Base-by-base conservation (phyloP, 768 basidiomycete genomes). In the Lentinus tigrinus region DNA sequence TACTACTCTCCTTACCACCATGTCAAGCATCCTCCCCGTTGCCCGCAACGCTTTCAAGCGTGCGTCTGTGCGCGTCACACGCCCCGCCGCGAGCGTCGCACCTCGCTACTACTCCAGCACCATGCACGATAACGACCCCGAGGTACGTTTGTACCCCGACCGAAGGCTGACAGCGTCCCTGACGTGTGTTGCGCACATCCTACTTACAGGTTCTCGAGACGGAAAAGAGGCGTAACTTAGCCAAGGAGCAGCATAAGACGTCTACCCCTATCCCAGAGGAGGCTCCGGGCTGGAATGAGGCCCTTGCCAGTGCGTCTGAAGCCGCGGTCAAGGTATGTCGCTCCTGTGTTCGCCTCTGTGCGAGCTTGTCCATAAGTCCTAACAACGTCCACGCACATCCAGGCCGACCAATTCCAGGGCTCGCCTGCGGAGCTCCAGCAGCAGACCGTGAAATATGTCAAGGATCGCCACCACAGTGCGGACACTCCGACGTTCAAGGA, bases 211-310 rank as follows among this genome's bases (percentile, higher is more conserved):
- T 69, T 8, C 67, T 74, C 23, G 74, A 74, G 53, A 42, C 36
- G 16, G 74, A 75, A 65, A 75, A 75, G 59, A 63, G 58, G 19
- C 68, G 69, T 13, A 75, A 75, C 60, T 39, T 75, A 44, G 54
- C 49, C 40, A 68, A 66, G 31, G 54, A 63, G 49, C 74, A 75
- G 54, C 73, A 74, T 60, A 61, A 68, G 51, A 72, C 70, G 2
- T 75, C 74, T 2, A 70, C 73, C 16, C 66, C 72, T 31, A 64
- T 68, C 47, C 50, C 56, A 5, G 49, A 69, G 7, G 7, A 31
- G 38, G 73, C 73, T 16, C 74, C 74, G 4, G 74, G 74, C 21
- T 75, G 74, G 74, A 75, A 75, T 62, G 69, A 74, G 56, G 58
- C 67, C 34, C 72, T 75, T 31, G 73, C 72, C 17, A 72, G 67